These are phyloP conservation scores for Chlorella sp. DNA, from an alignment of 139 green algal genomes.

Conservation along the genomic window DNA sequence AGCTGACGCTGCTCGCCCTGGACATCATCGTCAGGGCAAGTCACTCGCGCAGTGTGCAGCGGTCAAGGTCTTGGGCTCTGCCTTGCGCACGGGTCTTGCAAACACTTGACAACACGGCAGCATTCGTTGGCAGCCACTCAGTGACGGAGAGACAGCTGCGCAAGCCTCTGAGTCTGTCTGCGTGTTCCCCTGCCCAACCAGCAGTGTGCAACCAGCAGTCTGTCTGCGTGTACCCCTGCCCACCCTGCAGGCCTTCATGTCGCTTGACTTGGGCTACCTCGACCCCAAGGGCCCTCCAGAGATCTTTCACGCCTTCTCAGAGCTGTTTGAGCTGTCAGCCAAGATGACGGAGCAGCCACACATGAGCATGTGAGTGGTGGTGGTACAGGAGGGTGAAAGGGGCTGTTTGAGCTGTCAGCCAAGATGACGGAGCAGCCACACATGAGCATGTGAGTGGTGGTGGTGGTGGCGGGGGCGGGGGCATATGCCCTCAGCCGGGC, in stretches of 20 bases:
- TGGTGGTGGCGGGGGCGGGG: no score
- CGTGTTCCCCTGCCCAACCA: background rate
- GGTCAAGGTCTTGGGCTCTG: background rate
- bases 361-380: background rate
- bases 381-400: no score
- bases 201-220: background rate
- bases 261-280: background rate
- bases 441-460: background rate
- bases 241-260: background rate
- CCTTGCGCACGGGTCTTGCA: no score
- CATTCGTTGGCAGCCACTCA: background rate
- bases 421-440: background rate
- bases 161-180: background rate
- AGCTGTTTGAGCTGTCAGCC: background rate
- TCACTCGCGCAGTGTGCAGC: background rate
- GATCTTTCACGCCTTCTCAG: conserved; percentile 3
- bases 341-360: background rate
- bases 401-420: background rate
- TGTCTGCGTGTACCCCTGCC: background rate
- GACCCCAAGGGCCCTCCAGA: background rate
- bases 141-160: background rate
- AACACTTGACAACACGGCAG: no score
- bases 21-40: conserved; percentile 10
- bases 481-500: no score
- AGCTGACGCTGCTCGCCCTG: conserved; percentile 6